phyloP scores from a whole-genome alignment of 306 rosid genomes.

The Cucumis melo region DNA sequence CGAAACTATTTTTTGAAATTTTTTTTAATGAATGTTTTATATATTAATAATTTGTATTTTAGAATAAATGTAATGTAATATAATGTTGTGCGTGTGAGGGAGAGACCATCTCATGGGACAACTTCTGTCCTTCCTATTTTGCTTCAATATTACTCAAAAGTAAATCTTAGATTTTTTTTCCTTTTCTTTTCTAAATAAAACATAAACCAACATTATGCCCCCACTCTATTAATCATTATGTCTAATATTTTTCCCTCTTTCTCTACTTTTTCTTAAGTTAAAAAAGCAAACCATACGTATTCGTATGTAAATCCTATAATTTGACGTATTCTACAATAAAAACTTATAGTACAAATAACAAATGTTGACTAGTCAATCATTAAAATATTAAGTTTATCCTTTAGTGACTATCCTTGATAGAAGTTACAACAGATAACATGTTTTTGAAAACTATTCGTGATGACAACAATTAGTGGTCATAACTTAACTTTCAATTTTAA shows the following conservation, averaged over 20 bases:
- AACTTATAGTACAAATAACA: too few relatives aligned
- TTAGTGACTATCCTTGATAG: too few relatives aligned
- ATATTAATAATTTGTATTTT: not conserved
- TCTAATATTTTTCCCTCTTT: not conserved
- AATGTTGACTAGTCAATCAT: too few relatives aligned
- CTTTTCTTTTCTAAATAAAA: not conserved
- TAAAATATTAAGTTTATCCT: too few relatives aligned
- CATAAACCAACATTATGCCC: not conserved
- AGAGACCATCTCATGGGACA: slow-evolving; percentile 2
- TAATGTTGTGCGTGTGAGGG: not conserved
- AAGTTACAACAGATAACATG: too few relatives aligned
- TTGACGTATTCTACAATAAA: too few relatives aligned
- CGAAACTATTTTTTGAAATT: not conserved
- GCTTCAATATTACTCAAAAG: slow-evolving; percentile 9
- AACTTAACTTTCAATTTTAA: too few relatives aligned
- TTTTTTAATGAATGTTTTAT: not conserved
- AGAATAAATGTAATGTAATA: not conserved
- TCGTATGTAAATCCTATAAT: too few relatives aligned
- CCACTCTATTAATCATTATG: not conserved
- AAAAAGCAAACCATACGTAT: not conserved
- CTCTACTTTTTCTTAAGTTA: not conserved
- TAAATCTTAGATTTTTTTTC: not conserved
- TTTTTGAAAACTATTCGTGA: too few relatives aligned
- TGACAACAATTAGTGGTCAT: too few relatives aligned
- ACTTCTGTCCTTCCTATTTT: not conserved